Evolutionary conservation across 139 green algal species (phyloP).

Genomic region (Chlamydomonas asymmetrica): DNA sequence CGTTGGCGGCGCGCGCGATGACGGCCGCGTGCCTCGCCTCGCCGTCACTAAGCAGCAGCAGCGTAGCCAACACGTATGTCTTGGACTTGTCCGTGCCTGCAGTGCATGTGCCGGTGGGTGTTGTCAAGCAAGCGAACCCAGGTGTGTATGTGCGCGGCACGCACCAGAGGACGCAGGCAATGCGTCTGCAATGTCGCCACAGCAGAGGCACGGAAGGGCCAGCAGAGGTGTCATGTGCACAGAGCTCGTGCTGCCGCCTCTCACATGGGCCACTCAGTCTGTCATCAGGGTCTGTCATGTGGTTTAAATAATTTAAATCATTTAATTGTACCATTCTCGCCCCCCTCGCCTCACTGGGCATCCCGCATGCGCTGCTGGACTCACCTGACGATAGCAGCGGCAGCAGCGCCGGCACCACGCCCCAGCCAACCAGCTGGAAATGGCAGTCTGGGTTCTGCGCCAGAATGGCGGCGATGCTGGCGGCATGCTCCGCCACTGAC

Average conservation of each 20-base stretch:
- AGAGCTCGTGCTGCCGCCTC: too few relatives aligned
- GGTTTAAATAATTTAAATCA: too few relatives aligned
- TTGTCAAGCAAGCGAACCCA: too few relatives aligned
- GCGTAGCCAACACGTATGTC: conserved; percentile 36
- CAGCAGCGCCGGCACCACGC: conserved; percentile 42
- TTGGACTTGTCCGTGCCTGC: conserved; percentile 23
- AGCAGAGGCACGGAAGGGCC: too few relatives aligned
- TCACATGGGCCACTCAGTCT: too few relatives aligned
- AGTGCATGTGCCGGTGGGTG: too few relatives aligned
- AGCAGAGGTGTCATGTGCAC: too few relatives aligned
- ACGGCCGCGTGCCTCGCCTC: conserved; percentile 49
- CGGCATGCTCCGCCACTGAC: conserved; percentile 35
- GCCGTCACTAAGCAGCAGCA: conserved; percentile 43
- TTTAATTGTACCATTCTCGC: too few relatives aligned
- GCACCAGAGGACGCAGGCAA: too few relatives aligned
- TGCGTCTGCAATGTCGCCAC: too few relatives aligned
- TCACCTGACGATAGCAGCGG: conserved; percentile 20
- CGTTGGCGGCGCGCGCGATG: conserved; percentile 18
- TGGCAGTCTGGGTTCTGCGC: conserved; percentile 53
- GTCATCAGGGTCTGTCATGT: too few relatives aligned
- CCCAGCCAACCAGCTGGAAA: conserved; percentile 41
- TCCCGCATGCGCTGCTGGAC: not conserved
- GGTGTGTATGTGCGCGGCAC: too few relatives aligned
- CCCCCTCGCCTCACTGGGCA: not conserved
- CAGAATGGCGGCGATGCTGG: conserved; percentile 37